These are phyloP conservation scores for Entomortierella parvispora DNA, from an alignment of 192 early-diverging fungal genomes.

Conservation along the genomic window DNA sequence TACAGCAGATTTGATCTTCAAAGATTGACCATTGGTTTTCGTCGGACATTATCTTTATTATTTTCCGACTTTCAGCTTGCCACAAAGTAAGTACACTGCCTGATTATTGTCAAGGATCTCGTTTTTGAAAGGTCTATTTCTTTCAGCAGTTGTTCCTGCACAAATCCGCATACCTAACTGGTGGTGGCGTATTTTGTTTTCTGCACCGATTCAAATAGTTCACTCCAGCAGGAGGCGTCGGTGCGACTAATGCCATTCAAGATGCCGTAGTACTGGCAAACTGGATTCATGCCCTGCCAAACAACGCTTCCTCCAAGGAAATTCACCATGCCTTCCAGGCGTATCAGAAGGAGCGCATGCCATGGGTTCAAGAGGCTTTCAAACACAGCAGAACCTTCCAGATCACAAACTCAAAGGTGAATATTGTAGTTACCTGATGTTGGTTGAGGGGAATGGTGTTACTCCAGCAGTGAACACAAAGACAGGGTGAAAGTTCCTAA, in stretches of 20 bases:
- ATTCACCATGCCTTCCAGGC: conserved; percentile 19
- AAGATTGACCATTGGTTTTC: neutral
- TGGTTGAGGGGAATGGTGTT: neutral
- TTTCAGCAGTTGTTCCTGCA: too few relatives aligned
- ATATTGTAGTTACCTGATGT: neutral
- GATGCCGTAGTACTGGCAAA: conserved; percentile 29
- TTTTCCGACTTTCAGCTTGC: conserved; percentile 6
- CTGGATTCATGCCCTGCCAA: conserved; percentile 15
- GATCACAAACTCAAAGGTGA: conserved; percentile 20
- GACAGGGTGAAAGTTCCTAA: conserved; percentile 1
- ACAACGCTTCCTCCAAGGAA: conserved; percentile 3
- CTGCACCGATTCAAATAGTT: neutral
- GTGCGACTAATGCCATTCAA: conserved; percentile 25
- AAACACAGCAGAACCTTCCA: conserved; percentile 17
- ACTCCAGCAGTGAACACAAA: neutral
- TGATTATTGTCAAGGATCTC: neutral
- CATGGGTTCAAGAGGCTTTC: conserved; percentile 24
- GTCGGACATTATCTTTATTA: neutral
- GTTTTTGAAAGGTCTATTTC: too few relatives aligned
- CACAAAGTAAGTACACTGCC: conserved; percentile 8
- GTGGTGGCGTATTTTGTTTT: neutral
- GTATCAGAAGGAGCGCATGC: conserved; percentile 12
- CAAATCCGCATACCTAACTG: neutral
- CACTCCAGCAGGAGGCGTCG: conserved; percentile 9
- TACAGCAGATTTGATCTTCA: neutral